Evolutionary conservation across 2,329 filamentous ascomycete species (phyloP).

Genomic region (Botryotinia globosa): DNA sequence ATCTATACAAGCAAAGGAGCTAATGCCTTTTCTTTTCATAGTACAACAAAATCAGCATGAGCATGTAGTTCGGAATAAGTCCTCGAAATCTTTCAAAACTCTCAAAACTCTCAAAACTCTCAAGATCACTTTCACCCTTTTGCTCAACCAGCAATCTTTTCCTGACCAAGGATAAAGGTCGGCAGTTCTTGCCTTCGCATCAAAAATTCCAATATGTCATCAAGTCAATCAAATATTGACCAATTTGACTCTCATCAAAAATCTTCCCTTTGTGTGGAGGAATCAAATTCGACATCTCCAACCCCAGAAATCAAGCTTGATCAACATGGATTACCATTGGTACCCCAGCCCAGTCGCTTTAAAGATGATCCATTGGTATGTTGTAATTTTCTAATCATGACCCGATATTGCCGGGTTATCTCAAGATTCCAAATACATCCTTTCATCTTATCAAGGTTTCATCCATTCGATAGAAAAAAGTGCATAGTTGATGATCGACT

Average conservation of each 20-base stretch:
- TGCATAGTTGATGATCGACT: constrained; percentile 4
- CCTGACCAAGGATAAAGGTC: not conserved
- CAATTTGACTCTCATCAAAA: constrained; percentile 14
- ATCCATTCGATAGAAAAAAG: not conserved
- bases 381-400: constrained; percentile 1
- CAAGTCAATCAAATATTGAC: constrained; percentile 4
- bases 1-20: not conserved
- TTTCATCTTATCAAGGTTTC: not conserved
- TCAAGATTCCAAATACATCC: not conserved
- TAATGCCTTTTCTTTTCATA: constrained; percentile 2
- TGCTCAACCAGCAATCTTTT: not conserved
- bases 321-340: constrained; percentile 32
- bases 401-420: constrained; percentile 3
- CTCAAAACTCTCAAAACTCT: not conserved
- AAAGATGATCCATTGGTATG: constrained; percentile 37
- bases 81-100: not conserved
- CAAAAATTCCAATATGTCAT: constrained; percentile 5
- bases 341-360: constrained; percentile 36
- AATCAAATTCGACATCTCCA: constrained; percentile 11
- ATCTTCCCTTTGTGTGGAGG: constrained; percentile 17
- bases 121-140: not conserved
- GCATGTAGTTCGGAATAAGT: not conserved
- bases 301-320: constrained; percentile 26
- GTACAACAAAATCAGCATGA: not conserved
- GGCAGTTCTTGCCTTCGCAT: not conserved